These are phyloP conservation scores for Cynara cardunculus DNA, from an alignment of 129 eudicot species.

Conservation along the genomic window DNA sequence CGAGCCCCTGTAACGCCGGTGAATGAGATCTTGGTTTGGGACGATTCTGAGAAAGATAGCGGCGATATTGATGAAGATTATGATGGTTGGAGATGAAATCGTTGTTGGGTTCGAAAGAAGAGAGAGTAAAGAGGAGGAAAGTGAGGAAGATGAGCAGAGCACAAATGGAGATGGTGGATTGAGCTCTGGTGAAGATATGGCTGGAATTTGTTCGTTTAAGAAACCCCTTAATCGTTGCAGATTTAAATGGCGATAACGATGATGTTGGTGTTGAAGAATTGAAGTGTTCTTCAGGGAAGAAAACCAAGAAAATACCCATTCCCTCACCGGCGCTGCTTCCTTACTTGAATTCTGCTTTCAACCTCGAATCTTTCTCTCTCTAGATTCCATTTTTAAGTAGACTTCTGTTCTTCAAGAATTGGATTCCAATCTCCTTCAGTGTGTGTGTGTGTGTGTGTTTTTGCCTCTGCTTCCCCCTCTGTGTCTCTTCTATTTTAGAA, in stretches of 20 bases:
- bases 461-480: neutral
- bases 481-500: slow-evolving; percentile 15
- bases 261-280: slow-evolving; percentile 21
- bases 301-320: slow-evolving; percentile 75
- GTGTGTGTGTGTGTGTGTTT: neutral
- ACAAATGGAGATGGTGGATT: slow-evolving; percentile 81
- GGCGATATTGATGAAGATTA: slow-evolving; percentile 20
- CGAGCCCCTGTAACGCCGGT: slow-evolving; percentile 82
- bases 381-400: neutral
- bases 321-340: slow-evolving; percentile 14
- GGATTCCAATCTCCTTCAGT: neutral
- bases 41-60: slow-evolving; percentile 24
- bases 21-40: neutral
- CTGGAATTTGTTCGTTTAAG: slow-evolving; percentile 44
- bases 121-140: slow-evolving; percentile 71
- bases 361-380: neutral
- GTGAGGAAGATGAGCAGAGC: slow-evolving; percentile 60
- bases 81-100: slow-evolving; percentile 25
- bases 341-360: neutral
- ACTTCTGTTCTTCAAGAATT: neutral
- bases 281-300: slow-evolving; percentile 59
- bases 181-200: slow-evolving; percentile 62
- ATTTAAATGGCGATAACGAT: slow-evolving; percentile 17
- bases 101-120: slow-evolving; percentile 63
- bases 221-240: slow-evolving; percentile 28